Percentiles rank a stretch among this genome's conserved stretches.
Evolutionary conservation across 208 protist genomes (phyloP).

Genomic region (Trypanosoma mega): DNA sequence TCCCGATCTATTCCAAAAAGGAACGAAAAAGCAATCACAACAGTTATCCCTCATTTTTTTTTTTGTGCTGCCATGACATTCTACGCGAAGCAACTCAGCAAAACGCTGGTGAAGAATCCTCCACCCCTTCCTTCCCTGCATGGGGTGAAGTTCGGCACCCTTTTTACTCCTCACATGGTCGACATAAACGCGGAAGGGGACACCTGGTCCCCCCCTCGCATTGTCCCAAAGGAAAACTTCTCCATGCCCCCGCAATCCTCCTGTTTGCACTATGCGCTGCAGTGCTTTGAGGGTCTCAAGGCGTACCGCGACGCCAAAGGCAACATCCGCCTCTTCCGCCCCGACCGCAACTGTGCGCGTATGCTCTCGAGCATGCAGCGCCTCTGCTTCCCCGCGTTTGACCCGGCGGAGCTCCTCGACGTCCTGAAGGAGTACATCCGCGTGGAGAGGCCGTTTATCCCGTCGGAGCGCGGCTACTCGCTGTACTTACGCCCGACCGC

Average conservation of each 20-base stretch:
- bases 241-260: constrained; percentile 85
- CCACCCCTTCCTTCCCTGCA: constrained; percentile 59
- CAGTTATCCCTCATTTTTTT: neutral
- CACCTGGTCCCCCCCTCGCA: constrained; percentile 88
- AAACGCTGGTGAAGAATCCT: constrained; percentile 31
- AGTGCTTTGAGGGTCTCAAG: constrained; percentile 99
- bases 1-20: too few species aligned
- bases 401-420: constrained; percentile 87
- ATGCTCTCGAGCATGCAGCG: constrained; percentile 82
- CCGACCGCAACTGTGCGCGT: constrained; percentile 94
- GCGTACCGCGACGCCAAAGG: constrained; percentile 91
- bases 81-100: constrained; percentile 11
- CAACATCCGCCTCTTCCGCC: constrained; percentile 95
- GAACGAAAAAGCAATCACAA: neutral
- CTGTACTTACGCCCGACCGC: constrained; percentile 98
- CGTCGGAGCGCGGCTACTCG: constrained; percentile 93
- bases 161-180: constrained; percentile 97
- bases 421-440: constrained; percentile 92
- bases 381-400: constrained; percentile 92
- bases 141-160: constrained; percentile 88
- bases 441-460: constrained; percentile 93
- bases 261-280: constrained; percentile 93
- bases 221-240: constrained; percentile 77
- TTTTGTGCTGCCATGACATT: constrained; percentile 14
- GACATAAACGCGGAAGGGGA: constrained; percentile 73